Evolutionary conservation across 2,329 filamentous ascomycete genomes (phyloP).

Genomic region (Leptographium radiaticola): DNA sequence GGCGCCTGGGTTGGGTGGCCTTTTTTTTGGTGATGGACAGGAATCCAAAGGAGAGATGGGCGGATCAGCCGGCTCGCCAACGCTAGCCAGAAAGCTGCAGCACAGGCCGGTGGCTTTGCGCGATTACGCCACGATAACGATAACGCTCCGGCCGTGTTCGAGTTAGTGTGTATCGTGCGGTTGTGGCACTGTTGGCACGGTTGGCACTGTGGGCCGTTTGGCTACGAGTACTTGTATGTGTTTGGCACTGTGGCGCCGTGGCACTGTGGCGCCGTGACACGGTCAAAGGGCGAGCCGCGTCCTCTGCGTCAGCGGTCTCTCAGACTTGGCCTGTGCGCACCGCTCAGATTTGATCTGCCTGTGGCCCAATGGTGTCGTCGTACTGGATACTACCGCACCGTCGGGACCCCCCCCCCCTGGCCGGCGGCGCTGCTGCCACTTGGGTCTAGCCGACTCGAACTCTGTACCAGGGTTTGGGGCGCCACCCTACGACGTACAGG

Average conservation of each 20-base stretch:
- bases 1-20: not conserved
- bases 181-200: too few relatives aligned
- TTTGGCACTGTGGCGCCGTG: not conserved
- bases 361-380: not conserved
- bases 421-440: too few relatives aligned
- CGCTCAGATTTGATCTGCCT: not conserved
- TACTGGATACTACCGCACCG: constrained; percentile 2
- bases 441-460: not conserved
- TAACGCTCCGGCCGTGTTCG: too few relatives aligned
- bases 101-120: not conserved
- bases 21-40: not conserved
- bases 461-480: too few relatives aligned
- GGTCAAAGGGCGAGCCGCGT: too few relatives aligned
- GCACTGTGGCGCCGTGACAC: too few relatives aligned
- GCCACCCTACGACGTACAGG: too few relatives aligned
- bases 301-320: too few relatives aligned
- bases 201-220: too few relatives aligned
- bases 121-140: not conserved
- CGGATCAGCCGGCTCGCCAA: not conserved
- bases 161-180: too few relatives aligned
- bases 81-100: not conserved
- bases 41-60: not conserved
- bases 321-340: too few relatives aligned
- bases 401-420: constrained; percentile 1
- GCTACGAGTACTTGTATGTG: not conserved